Conservation (phyloP, 1,284 basidiomycete genomes). For the Austropuccinia psidii region DNA sequence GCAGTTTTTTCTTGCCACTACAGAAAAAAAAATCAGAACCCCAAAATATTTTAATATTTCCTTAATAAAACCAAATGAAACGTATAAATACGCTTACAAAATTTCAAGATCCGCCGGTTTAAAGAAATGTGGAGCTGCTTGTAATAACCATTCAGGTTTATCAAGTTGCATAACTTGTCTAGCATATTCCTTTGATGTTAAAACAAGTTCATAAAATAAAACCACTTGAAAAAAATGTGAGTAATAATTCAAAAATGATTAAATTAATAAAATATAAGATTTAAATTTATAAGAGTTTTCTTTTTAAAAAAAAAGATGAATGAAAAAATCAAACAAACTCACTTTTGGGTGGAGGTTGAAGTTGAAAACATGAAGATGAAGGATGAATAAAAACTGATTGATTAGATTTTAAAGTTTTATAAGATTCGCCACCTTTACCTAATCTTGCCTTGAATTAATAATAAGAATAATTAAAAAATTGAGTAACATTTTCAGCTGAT, state of each 20-base stretch:
- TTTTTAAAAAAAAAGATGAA: neutral
- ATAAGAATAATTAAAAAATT: constrained; percentile 41
- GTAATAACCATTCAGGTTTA: constrained; percentile 77
- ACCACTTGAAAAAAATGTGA: constrained; percentile 51
- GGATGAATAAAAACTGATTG: constrained; percentile 96
- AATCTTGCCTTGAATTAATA: constrained; percentile 41
- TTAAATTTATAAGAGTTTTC: neutral
- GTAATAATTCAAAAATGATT: neutral
- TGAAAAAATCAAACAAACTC: neutral
- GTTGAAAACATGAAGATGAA: constrained; percentile 86
- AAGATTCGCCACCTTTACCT: constrained; percentile 45
- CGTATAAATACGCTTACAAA: too few species aligned
- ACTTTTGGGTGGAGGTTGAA: constrained; percentile 79
- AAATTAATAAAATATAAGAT: neutral
- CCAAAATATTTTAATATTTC: neutral
- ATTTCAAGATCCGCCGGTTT: constrained; percentile 52
- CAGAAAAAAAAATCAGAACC: neutral
- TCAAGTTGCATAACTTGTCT: constrained; percentile 95
- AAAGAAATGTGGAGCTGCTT: constrained; percentile 93
- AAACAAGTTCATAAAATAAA: constrained; percentile 81
- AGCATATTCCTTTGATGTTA: constrained; percentile 55
- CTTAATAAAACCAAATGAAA: too few species aligned
- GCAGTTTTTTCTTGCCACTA: constrained; percentile 3
- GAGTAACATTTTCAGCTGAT: neutral
- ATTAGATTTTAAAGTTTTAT: constrained; percentile 74